These are phyloP conservation scores for Trichophyton equinum DNA, from an alignment of 2,329 filamentous ascomycete species.

Conservation along the genomic window DNA sequence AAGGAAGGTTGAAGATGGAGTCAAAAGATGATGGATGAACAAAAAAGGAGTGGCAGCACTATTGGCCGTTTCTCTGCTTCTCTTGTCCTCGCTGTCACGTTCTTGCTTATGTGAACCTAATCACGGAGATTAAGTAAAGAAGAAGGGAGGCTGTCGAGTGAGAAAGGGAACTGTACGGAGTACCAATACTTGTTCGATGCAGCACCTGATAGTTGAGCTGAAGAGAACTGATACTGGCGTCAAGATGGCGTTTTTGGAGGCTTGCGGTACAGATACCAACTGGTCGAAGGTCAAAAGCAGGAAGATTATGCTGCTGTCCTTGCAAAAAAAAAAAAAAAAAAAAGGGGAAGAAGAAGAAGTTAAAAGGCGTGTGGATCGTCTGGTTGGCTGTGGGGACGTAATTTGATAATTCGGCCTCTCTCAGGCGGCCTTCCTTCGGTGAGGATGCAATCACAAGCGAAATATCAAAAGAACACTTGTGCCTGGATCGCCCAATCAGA, in stretches of 20 bases:
- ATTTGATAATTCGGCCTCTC: constrained; percentile 2
- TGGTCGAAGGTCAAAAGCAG: background rate
- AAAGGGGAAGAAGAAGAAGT: background rate
- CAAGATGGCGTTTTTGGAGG: background rate
- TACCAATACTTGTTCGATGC: background rate
- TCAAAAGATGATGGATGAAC: background rate
- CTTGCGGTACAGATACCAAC: background rate
- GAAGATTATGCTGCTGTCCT: background rate
- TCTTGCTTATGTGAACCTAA: background rate
- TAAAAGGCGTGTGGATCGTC: constrained; percentile 1
- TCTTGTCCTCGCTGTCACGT: background rate
- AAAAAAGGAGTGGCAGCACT: background rate
- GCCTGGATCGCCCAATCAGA: background rate
- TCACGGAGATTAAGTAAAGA: background rate
- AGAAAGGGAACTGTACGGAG: background rate
- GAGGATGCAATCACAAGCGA: constrained; percentile 2
- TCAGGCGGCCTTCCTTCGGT: background rate
- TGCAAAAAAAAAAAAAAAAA: background rate
- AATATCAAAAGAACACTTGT: background rate
- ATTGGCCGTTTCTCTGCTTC: background rate
- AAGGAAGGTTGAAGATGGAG: background rate
- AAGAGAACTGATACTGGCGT: background rate
- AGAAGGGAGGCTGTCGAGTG: background rate
- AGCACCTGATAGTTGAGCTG: background rate
- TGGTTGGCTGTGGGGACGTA: constrained; percentile 4